Base-by-base conservation (phyloP, 768 basidiomycete species). In the Agrocybe pediades region DNA sequence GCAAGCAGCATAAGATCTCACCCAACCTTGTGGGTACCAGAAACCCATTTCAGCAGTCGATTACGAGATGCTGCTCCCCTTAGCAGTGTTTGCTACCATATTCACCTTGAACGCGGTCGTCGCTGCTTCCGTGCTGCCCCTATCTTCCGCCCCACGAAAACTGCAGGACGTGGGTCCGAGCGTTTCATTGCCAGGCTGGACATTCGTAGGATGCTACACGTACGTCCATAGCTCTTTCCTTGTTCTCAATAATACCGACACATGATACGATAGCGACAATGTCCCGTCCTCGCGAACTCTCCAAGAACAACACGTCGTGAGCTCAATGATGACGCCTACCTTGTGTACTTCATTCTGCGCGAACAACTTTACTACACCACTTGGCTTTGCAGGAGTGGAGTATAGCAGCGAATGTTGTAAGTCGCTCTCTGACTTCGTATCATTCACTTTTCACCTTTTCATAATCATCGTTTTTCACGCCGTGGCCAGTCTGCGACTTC, bases 361-460 rank as follows among this genome's bases (percentile, higher is more conserved):
- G 3, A 36, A 44, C 29, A 54, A 58, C 50, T 53, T 57, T 46
- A 42, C 58, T 11, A 55, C 36, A 9, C 55, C 53, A 0, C 55
- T 59, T 29, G 61, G 51, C 41, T 63, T 63, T 46, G 62, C 60
- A 4, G 62, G 62, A 16, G 57, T 56, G 2, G 62, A 63, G 41
- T 63, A 61, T 39, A 59, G 59, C 2, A 41, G 47, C 24, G 57
- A 63, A 55, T 63, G 62, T 49, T 63, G 62, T 63, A 46, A 36
- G 61, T 60, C 29, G 7, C 36, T 27, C 20, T 26, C 40, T 39
- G 19, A 9, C 36, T 16, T 50, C 29, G 7, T 7, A 7, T 30
- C 29, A 6, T 15, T 30, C 29, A 30, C 29, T 15, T 30, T 7
- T 30, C 6, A 6, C 29, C 15, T 30, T 15, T 30, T 30, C 29